These are phyloP conservation scores for Rhinocladiella similis DNA, from an alignment of 2,329 filamentous ascomycete species.

Conservation along the genomic window DNA sequence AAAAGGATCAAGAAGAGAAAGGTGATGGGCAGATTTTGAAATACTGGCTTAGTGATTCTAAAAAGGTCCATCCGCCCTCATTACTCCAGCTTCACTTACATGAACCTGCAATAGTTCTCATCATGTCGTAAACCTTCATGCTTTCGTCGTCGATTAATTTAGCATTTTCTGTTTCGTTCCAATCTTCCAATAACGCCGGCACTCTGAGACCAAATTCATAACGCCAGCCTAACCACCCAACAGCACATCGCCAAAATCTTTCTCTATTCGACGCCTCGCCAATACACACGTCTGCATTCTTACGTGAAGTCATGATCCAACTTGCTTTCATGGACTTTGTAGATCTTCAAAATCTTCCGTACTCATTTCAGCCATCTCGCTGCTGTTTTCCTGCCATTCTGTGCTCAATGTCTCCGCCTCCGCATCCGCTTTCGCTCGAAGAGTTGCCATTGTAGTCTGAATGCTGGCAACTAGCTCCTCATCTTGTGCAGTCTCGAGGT, in stretches of 20 bases:
- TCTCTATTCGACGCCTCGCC: neutral
- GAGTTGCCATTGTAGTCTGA: constrained; percentile 9
- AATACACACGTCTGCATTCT: neutral
- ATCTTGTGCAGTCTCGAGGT: constrained; percentile 15
- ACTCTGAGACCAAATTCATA: neutral
- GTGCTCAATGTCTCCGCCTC: constrained; percentile 24
- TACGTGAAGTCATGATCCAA: neutral
- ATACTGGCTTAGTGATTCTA: no score
- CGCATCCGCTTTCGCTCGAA: constrained; percentile 21
- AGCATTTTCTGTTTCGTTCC: neutral
- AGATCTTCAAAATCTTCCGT: constrained; percentile 22
- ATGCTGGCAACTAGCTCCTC: constrained; percentile 20
- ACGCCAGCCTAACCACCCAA: no score
- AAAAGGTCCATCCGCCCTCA: no score
- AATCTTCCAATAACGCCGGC: neutral
- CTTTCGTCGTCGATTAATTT: constrained; percentile 5
- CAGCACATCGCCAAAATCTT: no score
- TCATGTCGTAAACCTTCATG: constrained; percentile 3
- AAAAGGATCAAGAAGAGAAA: no score
- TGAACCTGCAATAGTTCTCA: neutral
- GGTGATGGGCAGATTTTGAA: no score
- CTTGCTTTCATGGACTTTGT: constrained; percentile 12
- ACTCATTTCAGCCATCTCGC: constrained; percentile 26
- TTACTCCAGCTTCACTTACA: neutral
- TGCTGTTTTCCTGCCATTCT: constrained; percentile 27